Evolutionary conservation across 2,329 filamentous ascomycete genomes (phyloP), one percentile per base, ranked within the genome.

Genomic region (Trichoderma guizhouense): DNA sequence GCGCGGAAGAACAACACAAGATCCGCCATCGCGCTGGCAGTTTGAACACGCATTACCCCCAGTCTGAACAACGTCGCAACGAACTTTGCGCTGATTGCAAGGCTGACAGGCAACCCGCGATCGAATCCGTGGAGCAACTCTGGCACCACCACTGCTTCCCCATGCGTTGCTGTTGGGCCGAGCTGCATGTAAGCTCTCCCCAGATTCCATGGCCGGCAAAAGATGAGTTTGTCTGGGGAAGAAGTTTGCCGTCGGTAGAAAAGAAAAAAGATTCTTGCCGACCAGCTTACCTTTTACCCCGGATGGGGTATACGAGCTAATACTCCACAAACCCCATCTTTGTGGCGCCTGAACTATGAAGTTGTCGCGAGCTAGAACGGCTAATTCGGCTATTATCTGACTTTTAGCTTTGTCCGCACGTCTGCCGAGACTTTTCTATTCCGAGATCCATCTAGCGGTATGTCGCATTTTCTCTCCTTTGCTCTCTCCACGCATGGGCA

Each of bases 141-240:
- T 51, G 15, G 11, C 43, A 21, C 18, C 28, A 66, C 34, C 26
- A n/a, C 21, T 28, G 62, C 43, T 14, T 18, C 64, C 32, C 64
- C 64, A 67, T 39, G 4, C 24, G 30, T 2, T 55, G 43, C 28
- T 65, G 63, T 24, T 65, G 63, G 28, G 30, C 63, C 63, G 63
- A 53, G 63, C 18, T 15, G 47, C 43, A 65, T 34, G 28, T 21
- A 30, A 34, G 63, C 63, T 47, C 14, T 55, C 63, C 63, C 63
- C 63, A n/a, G 63, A 65, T 51, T 65, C 47, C 63, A 65, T 65
- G 63, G 51, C 51, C 63, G 63, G 63, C 24, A 65, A 65, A 65
- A 65, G 47, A 24, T 55, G 21, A 65, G 26, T 53, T 53, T 53
- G 28, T 65, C 63, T 65, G 63, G 63, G 63, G 64, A 67, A 57